Evolutionary conservation across 768 basidiomycete genomes (phyloP).

Genomic region (Russula foetens): DNA sequence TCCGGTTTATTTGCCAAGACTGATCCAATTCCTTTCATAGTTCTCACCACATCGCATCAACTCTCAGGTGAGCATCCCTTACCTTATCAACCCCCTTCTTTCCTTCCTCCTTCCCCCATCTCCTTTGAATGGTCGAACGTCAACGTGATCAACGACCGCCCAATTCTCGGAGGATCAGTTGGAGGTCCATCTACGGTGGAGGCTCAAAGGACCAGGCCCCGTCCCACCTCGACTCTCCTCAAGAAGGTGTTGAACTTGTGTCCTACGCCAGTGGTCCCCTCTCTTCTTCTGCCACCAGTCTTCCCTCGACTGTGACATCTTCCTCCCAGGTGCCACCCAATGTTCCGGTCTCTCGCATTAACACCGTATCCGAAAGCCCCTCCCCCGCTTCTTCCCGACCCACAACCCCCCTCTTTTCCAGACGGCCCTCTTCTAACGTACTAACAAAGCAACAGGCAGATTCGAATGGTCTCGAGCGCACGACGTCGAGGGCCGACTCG

Average conservation of each 20-base stretch:
- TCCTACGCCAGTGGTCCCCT: constrained; percentile 23
- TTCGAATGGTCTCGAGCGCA: constrained; percentile 45
- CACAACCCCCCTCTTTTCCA: constrained; percentile 25
- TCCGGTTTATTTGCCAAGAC: not conserved
- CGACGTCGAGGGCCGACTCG: constrained; percentile 23
- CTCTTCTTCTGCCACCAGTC: constrained; percentile 18
- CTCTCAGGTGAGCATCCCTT: constrained; percentile 10
- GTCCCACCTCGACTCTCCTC: constrained; percentile 23
- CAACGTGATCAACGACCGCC: constrained; percentile 18
- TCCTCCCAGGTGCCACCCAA: constrained; percentile 10
- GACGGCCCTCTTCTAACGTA: constrained; percentile 25
- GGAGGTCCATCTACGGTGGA: constrained; percentile 24
- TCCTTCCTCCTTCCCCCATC: not conserved
- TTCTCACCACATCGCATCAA: not conserved
- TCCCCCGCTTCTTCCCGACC: constrained; percentile 23
- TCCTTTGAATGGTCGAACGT: constrained; percentile 22
- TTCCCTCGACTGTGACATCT: constrained; percentile 19
- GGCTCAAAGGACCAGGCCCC: constrained; percentile 20
- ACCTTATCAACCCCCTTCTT: not conserved
- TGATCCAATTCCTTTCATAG: not conserved
- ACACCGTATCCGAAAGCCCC: constrained; percentile 21
- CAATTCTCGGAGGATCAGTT: constrained; percentile 23
- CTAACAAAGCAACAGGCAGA: constrained; percentile 38
- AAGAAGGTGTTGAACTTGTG: constrained; percentile 27
- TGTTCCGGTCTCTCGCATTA: constrained; percentile 22